These are phyloP conservation scores for Albophoma yamanashiensis DNA, from an alignment of 2,329 filamentous ascomycete genomes.

Conservation along the genomic window DNA sequence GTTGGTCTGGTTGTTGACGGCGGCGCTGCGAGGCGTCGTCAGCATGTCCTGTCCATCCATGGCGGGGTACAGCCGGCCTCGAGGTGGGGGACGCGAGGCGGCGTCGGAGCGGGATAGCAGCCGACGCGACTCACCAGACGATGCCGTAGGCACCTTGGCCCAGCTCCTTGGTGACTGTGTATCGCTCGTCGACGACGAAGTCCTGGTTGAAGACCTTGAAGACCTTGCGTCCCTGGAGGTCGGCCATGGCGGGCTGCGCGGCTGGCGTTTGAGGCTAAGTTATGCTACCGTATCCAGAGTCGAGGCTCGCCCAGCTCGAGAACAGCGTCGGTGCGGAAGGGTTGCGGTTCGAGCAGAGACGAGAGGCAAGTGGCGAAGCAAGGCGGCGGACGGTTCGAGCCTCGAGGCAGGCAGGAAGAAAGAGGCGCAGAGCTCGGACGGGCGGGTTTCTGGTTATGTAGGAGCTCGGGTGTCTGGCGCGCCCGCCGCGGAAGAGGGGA, in stretches of 20 bases:
- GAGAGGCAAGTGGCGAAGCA: neutral
- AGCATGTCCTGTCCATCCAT: constrained; percentile 1
- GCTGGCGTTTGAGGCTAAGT: neutral
- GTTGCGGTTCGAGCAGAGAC: neutral
- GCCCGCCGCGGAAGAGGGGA: neutral
- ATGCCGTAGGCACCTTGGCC: constrained; percentile 98
- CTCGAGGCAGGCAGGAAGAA: neutral
- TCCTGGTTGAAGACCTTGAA: constrained; percentile 99
- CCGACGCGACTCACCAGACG: constrained; percentile 62
- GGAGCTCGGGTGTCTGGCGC: neutral
- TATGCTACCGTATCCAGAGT: neutral
- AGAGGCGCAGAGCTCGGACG: neutral
- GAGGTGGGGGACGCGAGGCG: constrained; percentile 9
- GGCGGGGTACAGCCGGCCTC: constrained; percentile 12
- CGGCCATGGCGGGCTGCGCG: constrained; percentile 20
- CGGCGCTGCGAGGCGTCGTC: constrained; percentile 52
- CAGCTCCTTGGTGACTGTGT: constrained; percentile 97
- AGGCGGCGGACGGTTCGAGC: neutral
- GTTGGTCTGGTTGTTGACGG: constrained; percentile 78
- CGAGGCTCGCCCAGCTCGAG: neutral
- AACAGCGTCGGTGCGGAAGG: neutral
- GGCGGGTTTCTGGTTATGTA: neutral
- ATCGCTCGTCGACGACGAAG: constrained; percentile 95
- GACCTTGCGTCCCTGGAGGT: constrained; percentile 59
- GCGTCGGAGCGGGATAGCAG: neutral